These are phyloP conservation scores for Decorospora gaudefroyi DNA, from an alignment of 2,329 filamentous ascomycete genomes.

Conservation along the genomic window DNA sequence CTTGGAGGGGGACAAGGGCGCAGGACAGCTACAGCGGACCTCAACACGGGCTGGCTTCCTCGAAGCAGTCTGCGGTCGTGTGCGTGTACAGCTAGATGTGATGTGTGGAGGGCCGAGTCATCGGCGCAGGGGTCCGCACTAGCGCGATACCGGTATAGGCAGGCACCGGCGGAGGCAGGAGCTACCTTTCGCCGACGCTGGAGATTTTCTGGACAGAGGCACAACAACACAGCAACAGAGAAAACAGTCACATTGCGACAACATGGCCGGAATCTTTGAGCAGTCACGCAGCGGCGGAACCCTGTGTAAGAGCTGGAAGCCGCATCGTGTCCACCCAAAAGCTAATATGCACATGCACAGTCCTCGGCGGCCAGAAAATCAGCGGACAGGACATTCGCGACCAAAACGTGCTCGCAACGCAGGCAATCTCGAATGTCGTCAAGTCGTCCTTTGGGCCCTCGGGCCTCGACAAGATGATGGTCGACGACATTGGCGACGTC, in stretches of 20 bases:
- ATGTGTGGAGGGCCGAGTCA: constrained; percentile 40
- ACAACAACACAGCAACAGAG: constrained; percentile 35
- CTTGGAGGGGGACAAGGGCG: neutral
- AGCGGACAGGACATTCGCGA: constrained; percentile 95
- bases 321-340: neutral
- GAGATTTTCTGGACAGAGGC: constrained; percentile 38
- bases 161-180: constrained; percentile 27
- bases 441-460: constrained; percentile 98
- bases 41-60: constrained; percentile 21
- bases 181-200: constrained; percentile 31
- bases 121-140: constrained; percentile 27
- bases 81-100: constrained; percentile 31
- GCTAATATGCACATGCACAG: constrained; percentile 51
- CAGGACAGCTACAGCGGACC: constrained; percentile 15
- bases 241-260: constrained; percentile 40
- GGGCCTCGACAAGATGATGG: constrained; percentile 99
- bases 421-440: constrained; percentile 97
- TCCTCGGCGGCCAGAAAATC: constrained; percentile 96
- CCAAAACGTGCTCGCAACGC: constrained; percentile 94
- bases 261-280: constrained; percentile 95
- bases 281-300: constrained; percentile 90
- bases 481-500: constrained; percentile 98
- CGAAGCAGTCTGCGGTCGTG: constrained; percentile 31
- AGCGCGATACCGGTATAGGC: too few relatives aligned
- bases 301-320: constrained; percentile 65